A percentile compares a stretch with the other conserved stretches of the same genome.
Evolutionary conservation across 306 rosid species (phyloP).

Genomic region (Prunus mira): DNA sequence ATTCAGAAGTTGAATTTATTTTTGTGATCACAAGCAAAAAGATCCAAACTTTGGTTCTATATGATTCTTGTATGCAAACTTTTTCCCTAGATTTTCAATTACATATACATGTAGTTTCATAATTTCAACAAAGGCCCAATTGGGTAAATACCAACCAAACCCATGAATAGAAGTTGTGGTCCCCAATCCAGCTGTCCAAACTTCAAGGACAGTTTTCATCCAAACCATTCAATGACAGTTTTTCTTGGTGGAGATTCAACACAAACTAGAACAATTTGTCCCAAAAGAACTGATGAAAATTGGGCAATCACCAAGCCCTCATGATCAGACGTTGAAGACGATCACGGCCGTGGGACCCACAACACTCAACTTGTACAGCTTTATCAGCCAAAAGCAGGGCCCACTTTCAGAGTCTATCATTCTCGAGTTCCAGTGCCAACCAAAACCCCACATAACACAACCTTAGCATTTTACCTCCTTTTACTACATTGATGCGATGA

Average conservation of each 20-base stretch:
- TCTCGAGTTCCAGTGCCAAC: neutral
- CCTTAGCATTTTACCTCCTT: neutral
- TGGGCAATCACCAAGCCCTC: slow-evolving; percentile 2
- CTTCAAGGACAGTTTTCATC: neutral
- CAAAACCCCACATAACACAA: neutral
- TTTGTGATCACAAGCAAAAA: neutral
- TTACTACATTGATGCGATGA: neutral
- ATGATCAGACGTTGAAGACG: slow-evolving; percentile 21
- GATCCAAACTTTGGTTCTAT: neutral
- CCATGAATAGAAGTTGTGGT: neutral
- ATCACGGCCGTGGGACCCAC: slow-evolving; percentile 22
- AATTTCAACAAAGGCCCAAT: neutral
- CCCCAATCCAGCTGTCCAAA: neutral
- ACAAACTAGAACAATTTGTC: neutral
- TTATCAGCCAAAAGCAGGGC: neutral
- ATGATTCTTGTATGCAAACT: neutral
- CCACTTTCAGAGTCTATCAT: neutral
- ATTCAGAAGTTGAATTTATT: neutral
- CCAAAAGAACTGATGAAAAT: neutral
- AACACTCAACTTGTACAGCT: neutral
- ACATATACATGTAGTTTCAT: too few species aligned
- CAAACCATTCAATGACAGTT: neutral
- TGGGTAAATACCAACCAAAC: neutral
- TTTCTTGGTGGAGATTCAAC: slow-evolving; percentile 1
- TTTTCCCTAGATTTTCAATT: neutral